Evolutionary conservation across 2,329 filamentous ascomycete genomes (phyloP), one percentile per base, ranked within the genome.

Genomic region (Sporothrix variecibatus): DNA sequence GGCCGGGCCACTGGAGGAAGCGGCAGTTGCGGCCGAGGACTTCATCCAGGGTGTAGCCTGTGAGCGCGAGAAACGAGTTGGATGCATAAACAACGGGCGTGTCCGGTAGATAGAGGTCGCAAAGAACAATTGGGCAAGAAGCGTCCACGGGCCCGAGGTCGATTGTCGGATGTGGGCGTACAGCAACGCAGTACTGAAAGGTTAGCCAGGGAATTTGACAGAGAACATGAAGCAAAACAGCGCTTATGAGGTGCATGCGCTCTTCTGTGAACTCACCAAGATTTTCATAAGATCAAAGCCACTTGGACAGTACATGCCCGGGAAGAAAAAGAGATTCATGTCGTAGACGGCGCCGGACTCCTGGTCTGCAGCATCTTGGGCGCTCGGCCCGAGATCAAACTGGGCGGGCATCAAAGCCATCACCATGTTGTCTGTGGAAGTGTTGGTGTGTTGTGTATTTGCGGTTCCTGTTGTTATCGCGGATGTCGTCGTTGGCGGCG

Each of bases 41-140:
- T 82, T 97, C 94, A 74, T 88, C 84, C 75, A 88, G 86, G 0
- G 88, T 88, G 81, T 97, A 97, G 38, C 94, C 94, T 0, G 94
- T 97, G 76, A 97, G 83, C 7, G 91, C 85, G 78, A 90, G 88
- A 80, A 97, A 97, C 40, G 93, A 88, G 6, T 95, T 92, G 0
- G 93, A 95, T 77, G 91, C 93, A 80, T 97, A 97, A 9, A 97
- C 89, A 75, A 97, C 94, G 2, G 94, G 94, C 40, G 87, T 85
- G 81, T 97, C 94, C 38, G 92, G 88, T 77, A 89, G 87, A 58
- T 88, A 86, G 43, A 94, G 90, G 81, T 97, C 93, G 82, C 93
- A 96, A 56, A 97, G 87, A 23, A 95, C 88, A 76, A 97, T 91
- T 2, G 94, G 92, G 79, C 94, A 96, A 1, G 94, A 96, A 77